Evolutionary conservation across 2,329 filamentous ascomycete species (phyloP).

Genomic region (Cladobotryum mycophilum): DNA sequence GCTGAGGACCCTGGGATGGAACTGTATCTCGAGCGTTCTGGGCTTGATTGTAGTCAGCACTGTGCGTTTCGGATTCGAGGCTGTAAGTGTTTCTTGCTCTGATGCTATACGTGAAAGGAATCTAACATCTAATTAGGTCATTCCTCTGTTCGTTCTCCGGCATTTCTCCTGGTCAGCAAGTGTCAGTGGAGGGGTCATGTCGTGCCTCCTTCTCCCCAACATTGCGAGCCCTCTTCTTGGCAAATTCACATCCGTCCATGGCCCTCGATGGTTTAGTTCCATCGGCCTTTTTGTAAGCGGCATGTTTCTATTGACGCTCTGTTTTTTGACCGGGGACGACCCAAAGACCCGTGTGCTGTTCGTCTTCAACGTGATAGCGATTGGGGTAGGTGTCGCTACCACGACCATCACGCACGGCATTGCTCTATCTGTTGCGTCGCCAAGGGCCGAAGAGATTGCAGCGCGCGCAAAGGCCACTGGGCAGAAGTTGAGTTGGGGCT

Average conservation of each 20-base stretch:
- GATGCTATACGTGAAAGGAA: background rate
- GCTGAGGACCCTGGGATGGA: constrained; percentile 5
- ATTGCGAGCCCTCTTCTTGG: constrained; percentile 3
- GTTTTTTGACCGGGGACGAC: constrained; percentile 3
- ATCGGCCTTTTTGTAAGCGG: constrained; percentile 5
- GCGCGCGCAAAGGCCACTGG: constrained; percentile 1
- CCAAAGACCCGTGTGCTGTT: constrained; percentile 5
- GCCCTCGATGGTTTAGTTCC: constrained; percentile 10
- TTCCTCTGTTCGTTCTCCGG: constrained; percentile 8
- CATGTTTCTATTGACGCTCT: constrained; percentile 6
- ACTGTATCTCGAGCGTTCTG: constrained; percentile 8
- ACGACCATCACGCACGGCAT: constrained; percentile 7
- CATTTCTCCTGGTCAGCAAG: constrained; percentile 10
- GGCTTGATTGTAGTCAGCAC: constrained; percentile 4
- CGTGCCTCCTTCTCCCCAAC: constrained; percentile 7
- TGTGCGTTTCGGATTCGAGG: constrained; percentile 8
- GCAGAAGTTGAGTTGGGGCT: constrained; percentile 1
- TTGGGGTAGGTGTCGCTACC: constrained; percentile 6
- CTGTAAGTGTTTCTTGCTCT: constrained; percentile 1
- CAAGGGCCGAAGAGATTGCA: background rate
- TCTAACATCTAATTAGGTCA: background rate
- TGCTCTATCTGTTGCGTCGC: constrained; percentile 8
- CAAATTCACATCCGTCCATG: constrained; percentile 2
- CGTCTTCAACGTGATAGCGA: constrained; percentile 3
- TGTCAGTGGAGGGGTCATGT: constrained; percentile 6